phyloP scores from a whole-genome alignment of 306 rosid species.

The Parietaria judaica region DNA sequence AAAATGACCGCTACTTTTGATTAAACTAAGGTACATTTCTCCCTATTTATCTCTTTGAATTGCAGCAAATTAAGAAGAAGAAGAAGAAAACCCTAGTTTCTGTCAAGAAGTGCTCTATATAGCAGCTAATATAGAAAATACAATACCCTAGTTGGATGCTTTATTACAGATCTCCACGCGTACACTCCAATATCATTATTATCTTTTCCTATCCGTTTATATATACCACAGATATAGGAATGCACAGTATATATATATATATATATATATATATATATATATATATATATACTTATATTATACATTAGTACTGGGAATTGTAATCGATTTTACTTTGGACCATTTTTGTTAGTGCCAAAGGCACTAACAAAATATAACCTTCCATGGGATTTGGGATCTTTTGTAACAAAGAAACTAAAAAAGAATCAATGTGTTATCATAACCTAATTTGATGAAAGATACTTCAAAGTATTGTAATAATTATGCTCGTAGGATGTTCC shows the following conservation, averaged over 20 bases:
- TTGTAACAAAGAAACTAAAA: conserved; percentile 9
- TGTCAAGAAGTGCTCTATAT: neutral
- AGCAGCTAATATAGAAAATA: no score
- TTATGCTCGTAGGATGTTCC: conserved; percentile 14
- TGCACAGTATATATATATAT: neutral
- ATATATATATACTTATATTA: neutral
- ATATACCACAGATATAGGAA: neutral
- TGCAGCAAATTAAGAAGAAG: neutral
- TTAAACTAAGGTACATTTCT: no score
- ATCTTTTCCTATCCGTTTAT: neutral
- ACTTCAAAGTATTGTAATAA: conserved; percentile 6
- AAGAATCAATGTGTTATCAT: conserved; percentile 6
- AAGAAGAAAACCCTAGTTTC: neutral
- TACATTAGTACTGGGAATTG: conserved; percentile 14
- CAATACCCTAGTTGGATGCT: no score
- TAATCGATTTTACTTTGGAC: conserved; percentile 38
- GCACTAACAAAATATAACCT: conserved; percentile 31
- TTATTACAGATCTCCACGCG: no score
- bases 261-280: neutral
- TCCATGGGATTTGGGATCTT: conserved; percentile 12
- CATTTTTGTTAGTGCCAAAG: conserved; percentile 39
- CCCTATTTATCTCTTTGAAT: no score
- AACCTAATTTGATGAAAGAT: conserved; percentile 6
- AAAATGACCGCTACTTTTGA: no score
- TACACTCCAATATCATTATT: no score